Conservation (phyloP, 2,329 filamentous ascomycete genomes). For the Arthrinium phaeospermum region DNA sequence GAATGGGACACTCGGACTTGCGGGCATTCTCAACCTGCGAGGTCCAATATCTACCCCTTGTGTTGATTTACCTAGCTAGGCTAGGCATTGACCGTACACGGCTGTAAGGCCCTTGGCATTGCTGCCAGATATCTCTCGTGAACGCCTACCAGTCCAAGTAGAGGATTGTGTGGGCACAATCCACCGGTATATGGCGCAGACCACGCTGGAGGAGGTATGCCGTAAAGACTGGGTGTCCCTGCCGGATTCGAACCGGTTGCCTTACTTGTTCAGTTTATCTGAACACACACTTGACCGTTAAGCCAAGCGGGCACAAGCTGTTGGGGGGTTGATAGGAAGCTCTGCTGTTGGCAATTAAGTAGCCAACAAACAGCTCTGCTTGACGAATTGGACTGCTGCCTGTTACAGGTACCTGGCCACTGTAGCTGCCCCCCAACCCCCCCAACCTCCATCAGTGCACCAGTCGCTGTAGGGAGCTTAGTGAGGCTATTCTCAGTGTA, state of each 20-base stretch:
- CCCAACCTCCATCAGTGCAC: too few relatives aligned
- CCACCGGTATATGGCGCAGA: background rate
- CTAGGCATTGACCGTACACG: background rate
- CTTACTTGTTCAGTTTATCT: background rate
- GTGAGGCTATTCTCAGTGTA: too few relatives aligned
- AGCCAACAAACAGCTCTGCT: background rate
- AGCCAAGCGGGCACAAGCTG: background rate
- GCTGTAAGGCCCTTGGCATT: background rate
- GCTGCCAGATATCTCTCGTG: background rate
- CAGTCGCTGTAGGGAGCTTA: too few relatives aligned
- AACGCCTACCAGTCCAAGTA: background rate
- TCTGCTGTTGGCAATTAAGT: background rate
- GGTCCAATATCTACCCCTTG: background rate
- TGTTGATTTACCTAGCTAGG: background rate
- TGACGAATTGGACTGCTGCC: background rate
- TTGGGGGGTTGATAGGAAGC: background rate
- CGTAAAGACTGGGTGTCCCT: background rate
- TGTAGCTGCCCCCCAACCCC: background rate
- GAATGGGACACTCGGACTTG: background rate
- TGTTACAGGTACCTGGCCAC: background rate
- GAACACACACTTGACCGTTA: background rate
- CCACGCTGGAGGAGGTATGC: background rate
- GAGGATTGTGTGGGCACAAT: background rate
- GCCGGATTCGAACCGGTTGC: conserved; percentile 1
- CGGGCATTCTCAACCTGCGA: background rate